phyloP scores from a whole-genome alignment of 2,329 filamentous ascomycete genomes.

The Phoma herbarum region DNA sequence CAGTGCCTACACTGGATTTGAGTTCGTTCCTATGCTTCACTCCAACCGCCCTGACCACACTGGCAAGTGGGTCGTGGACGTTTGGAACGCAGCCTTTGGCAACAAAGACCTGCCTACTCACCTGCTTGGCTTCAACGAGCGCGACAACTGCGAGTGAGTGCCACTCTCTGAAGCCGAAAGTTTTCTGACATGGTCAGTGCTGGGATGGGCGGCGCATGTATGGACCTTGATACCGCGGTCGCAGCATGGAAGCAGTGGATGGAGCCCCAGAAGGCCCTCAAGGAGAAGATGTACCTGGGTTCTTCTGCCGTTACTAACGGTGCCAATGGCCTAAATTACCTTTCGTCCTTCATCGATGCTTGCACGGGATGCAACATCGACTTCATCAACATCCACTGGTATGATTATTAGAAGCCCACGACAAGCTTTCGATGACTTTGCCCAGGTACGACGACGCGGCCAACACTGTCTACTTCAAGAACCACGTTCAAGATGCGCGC shows the following conservation, averaged over 20 bases:
- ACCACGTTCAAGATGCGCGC: conserved; percentile 43
- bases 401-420: neutral
- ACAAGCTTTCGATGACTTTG: neutral
- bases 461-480: conserved; percentile 43
- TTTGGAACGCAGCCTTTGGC: conserved; percentile 16
- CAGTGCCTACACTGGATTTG: conserved; percentile 47
- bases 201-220: conserved; percentile 36
- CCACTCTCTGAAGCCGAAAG: neutral
- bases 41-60: conserved; percentile 25
- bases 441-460: conserved; percentile 33
- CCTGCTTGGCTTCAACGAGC: conserved; percentile 48
- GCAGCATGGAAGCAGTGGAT: conserved; percentile 31
- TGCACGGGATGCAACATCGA: conserved; percentile 47
- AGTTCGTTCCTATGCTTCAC: conserved; percentile 67
- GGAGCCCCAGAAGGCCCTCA: conserved; percentile 27
- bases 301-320: conserved; percentile 46
- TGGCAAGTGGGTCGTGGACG: conserved; percentile 29
- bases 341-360: conserved; percentile 36
- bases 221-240: conserved; percentile 26
- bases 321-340: conserved; percentile 34
- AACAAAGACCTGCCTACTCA: conserved; percentile 24
- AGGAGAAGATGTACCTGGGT: conserved; percentile 38
- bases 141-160: conserved; percentile 41
- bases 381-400: conserved; percentile 49
- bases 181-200: neutral